Evolutionary conservation across 805 yeast genomes (phyloP), one percentile per base, ranked within the genome.

Genomic region (Schizosaccharomyces octosporus): DNA sequence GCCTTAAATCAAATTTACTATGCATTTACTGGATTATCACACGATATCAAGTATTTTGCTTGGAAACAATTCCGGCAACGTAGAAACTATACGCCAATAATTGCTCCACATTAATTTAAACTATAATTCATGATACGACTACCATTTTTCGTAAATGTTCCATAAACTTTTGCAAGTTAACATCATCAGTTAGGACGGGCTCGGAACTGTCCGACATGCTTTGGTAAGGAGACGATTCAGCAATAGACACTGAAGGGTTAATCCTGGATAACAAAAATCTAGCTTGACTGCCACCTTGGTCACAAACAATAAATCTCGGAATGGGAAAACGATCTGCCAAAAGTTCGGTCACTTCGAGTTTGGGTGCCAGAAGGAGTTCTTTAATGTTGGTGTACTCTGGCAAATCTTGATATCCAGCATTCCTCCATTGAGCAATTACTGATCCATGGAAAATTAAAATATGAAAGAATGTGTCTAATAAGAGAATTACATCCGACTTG

Each of bases 251-350:
- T 59, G 95, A 84, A 51, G 98, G 98, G 72, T 93, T 93, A 72
- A 93, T 81, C 74, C 88, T 90, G 36, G 97, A 87, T 72, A 87
- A 81, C 72, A 93, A 78, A 78, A 93, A 93, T 74, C 99, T 82
- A 2, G 98, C 97, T 74, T 93, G 99, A 17, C 97, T 89, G 62
- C 96, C 97, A 68, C 98, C 97, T 67, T 90, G 97, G 71, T 90
- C 97, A 63, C 96, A 87, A 68, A 90, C 95, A 67, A 93, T 89
- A 70, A 90, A 93, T 73, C 98, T 81, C 59, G 99, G 99, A 69
- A 93, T 78, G 67, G 99, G 99, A 81, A 87, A 90, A 70, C 99
- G 81, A 70, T 93, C 97, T 45, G 84, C 81, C 68, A 93, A 80
- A 65, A 93, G 77, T 67, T 84, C 87, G 5, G 95, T 89, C 24